Base-by-base conservation (phyloP, 108 stramenopile species). In the Fragilaria radians region DNA sequence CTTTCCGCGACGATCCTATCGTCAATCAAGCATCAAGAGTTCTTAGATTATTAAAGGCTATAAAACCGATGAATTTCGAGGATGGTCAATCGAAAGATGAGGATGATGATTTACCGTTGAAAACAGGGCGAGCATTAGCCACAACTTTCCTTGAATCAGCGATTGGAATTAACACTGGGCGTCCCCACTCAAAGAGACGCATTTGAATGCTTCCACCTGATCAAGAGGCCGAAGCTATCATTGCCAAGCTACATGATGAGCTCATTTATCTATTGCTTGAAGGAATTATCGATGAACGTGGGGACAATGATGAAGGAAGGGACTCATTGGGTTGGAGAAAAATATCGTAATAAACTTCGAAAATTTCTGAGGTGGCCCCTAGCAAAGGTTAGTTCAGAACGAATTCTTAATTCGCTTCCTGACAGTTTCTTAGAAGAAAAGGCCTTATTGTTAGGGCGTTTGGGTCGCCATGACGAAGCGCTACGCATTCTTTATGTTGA, bases 391-490 rank as follows among this genome's bases (percentile, higher is more conserved):
- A 69, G 86, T 25, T 77, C 93, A 0, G 89, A 94, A 45, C 70
- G 80, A 27, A 61, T 94, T 27, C 36, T 91, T 62, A 60, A 63
- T 24, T 70, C 85, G 1, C 61, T 94, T 26, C 89, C 93, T 24
- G 61, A 73, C n/a, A 80, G 82, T 4, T 94, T 94, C 61, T 57
- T 84, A 25, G 68, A 82, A 52, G 93, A 94, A 66, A 68, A 83
- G 28, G 93, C 93, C 0, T 63, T 94, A 33, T 57, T 91, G 18
- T 60, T 94, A n/a, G 93, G 93, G 9, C 69, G 85, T 1, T 61
- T 94, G 29, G 93, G 89, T 22, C 63, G 81, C 29, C 93, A 94
- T 48, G 86, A 85, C 61, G 93, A 94, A 49, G 93, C 93, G 7
- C 56, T 94, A 0, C 59, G 73, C 42, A 94, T 91, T 61, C 71